Conservation (phyloP, 495 filamentous ascomycete genomes). For the Parachaetomium inaequale region DNA sequence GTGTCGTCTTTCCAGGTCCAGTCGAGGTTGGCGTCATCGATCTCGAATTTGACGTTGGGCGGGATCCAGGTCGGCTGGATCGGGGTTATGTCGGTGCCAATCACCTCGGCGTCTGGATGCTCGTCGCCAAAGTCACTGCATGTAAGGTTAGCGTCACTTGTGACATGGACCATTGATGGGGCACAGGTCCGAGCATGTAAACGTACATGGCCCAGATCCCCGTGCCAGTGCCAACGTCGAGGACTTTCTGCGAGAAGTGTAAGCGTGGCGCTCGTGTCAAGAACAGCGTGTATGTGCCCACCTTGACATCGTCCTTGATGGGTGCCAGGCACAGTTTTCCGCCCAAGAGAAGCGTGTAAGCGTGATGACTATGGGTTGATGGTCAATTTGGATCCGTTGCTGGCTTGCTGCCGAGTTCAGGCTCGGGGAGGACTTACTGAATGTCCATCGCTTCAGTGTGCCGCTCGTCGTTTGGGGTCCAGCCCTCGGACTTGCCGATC, state of each 20-base stretch:
- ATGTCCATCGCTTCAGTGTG: conserved; percentile 4
- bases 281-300: not conserved
- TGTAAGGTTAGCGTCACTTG: not conserved
- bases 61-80: conserved; percentile 53
- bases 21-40: conserved; percentile 46
- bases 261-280: not conserved
- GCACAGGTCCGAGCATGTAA: not conserved
- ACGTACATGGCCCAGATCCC: conserved; percentile 54
- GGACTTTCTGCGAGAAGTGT: conserved; percentile 23
- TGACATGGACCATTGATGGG: not conserved
- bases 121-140: conserved; percentile 43
- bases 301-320: conserved; percentile 1
- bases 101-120: conserved; percentile 49
- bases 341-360: conserved; percentile 1
- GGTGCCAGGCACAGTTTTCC: conserved; percentile 15
- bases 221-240: conserved; percentile 63
- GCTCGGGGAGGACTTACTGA: not conserved
- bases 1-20: conserved; percentile 49
- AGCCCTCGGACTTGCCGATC: conserved; percentile 28
- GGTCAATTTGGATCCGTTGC: too few species aligned
- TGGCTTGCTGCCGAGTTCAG: not conserved
- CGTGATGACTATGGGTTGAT: conserved; percentile 12
- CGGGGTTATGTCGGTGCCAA: conserved; percentile 62
- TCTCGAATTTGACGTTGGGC: conserved; percentile 51
- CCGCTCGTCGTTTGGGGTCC: not conserved